Evolutionary conservation across 2,329 filamentous ascomycete genomes (phyloP).

Genomic region (Gyromitra esculenta): DNA sequence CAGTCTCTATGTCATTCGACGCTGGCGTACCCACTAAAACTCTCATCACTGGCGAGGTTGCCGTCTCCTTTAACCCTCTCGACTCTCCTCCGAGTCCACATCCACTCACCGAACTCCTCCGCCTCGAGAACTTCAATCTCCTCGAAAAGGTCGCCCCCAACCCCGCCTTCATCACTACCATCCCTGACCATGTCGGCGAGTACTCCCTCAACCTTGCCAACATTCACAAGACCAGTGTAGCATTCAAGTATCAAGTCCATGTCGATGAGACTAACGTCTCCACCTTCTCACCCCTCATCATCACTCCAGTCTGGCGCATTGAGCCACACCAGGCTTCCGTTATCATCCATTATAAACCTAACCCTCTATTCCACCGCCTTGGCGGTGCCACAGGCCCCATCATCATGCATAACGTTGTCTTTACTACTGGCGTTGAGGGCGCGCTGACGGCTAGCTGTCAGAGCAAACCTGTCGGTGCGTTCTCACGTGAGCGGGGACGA

Average conservation of each 20-base stretch:
- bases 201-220: constrained; percentile 79
- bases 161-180: constrained; percentile 83
- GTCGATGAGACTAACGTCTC: constrained; percentile 69
- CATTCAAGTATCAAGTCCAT: constrained; percentile 92
- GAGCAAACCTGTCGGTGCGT: constrained; percentile 81
- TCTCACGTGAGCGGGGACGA: constrained; percentile 77
- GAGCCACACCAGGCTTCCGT: constrained; percentile 86
- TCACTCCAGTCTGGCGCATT: constrained; percentile 82
- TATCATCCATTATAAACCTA: constrained; percentile 83
- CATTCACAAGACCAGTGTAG: constrained; percentile 77
- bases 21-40: constrained; percentile 75
- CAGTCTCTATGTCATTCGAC: constrained; percentile 84
- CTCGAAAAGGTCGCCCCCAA: constrained; percentile 95
- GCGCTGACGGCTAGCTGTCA: constrained; percentile 73
- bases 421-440: constrained; percentile 77
- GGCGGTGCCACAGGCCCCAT: constrained; percentile 63
- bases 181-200: constrained; percentile 75
- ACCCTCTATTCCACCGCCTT: constrained; percentile 70
- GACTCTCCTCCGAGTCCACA: constrained; percentile 56
- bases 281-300: constrained; percentile 74
- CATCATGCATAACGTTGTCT: constrained; percentile 76
- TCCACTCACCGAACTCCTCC: constrained; percentile 72
- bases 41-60: constrained; percentile 86
- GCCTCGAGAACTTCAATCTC: constrained; percentile 85
- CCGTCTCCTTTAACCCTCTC: constrained; percentile 77